Evolutionary conservation across 768 basidiomycete genomes (phyloP).

Genomic region (Lactarius trivialis): DNA sequence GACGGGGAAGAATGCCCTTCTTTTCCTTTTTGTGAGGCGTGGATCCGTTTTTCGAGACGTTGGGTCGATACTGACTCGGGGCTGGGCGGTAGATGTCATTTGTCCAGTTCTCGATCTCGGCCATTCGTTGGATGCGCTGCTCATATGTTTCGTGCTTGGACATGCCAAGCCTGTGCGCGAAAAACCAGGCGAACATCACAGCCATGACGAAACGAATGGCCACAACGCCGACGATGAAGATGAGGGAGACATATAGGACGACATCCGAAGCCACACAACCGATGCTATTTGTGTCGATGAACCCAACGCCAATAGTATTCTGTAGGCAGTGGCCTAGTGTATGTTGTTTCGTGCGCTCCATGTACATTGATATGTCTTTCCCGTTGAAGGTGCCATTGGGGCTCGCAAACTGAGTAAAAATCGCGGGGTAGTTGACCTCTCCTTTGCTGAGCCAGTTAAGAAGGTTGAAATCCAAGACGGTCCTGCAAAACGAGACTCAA

Average conservation of each 20-base stretch:
- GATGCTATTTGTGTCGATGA: slow-evolving; percentile 89
- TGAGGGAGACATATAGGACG: slow-evolving; percentile 89
- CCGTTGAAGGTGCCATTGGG: slow-evolving; percentile 69
- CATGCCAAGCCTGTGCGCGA: slow-evolving; percentile 90
- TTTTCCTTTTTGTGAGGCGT: slow-evolving; percentile 40
- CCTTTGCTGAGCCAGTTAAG: slow-evolving; percentile 77
- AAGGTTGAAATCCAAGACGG: slow-evolving; percentile 83
- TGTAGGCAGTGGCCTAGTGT: slow-evolving; percentile 73
- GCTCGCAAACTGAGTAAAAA: slow-evolving; percentile 74
- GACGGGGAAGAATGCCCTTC: slow-evolving; percentile 57
- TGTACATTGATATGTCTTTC: slow-evolving; percentile 81
- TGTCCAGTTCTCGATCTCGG: slow-evolving; percentile 94
- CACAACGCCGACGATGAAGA: slow-evolving; percentile 97
- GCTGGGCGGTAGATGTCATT: slow-evolving; percentile 93
- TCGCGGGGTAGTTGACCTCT: slow-evolving; percentile 73
- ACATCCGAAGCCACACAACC: slow-evolving; percentile 95
- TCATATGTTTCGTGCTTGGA: slow-evolving; percentile 92
- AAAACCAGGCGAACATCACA: slow-evolving; percentile 96
- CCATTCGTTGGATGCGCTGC: slow-evolving; percentile 81
- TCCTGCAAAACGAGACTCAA: slow-evolving; percentile 36
- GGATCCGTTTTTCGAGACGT: slow-evolving; percentile 68
- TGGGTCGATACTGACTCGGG: slow-evolving; percentile 85
- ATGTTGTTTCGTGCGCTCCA: slow-evolving; percentile 66
- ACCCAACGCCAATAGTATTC: slow-evolving; percentile 83
- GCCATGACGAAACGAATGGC: slow-evolving; percentile 94